Conservation (phyloP, 306 rosid genomes). For the Fragaria nilgerrensis region DNA sequence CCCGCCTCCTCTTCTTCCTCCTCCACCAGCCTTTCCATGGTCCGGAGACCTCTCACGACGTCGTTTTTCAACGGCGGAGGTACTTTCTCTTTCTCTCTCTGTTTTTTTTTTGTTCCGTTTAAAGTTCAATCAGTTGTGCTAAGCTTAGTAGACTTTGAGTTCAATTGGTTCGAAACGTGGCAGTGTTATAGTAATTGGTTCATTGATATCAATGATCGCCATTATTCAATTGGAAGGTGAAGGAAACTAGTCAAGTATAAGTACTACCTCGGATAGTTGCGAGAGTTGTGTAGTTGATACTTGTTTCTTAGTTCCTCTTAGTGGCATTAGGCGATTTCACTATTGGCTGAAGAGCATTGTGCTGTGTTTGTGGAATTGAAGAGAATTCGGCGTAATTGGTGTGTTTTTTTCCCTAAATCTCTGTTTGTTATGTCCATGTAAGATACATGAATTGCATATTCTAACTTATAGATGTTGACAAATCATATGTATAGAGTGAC, state of each 20-base stretch:
- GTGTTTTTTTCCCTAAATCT: neutral
- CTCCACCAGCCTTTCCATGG: constrained; percentile 36
- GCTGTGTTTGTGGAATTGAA: neutral
- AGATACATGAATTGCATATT: neutral
- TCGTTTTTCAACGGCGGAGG: constrained; percentile 63
- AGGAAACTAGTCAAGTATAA: neutral
- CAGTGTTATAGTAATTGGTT: neutral
- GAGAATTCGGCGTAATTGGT: neutral
- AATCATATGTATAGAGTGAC: neutral
- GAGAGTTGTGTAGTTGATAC: neutral
- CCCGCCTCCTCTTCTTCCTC: constrained; percentile 39
- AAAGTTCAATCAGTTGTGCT: neutral
- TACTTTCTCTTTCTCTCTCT: neutral
- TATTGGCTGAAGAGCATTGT: neutral
- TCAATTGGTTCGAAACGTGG: no score
- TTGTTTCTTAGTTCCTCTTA: neutral
- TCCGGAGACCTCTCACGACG: constrained; percentile 50
- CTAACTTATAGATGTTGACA: neutral
- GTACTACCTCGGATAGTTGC: neutral
- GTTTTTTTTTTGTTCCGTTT: neutral
- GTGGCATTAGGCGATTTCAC: neutral
- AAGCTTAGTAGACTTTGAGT: no score
- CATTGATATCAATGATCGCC: neutral
- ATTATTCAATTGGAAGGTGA: neutral
- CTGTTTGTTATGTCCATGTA: neutral